Percentiles rank a stretch among this genome's conserved stretches.
phyloP scores from a whole-genome alignment of 2,329 filamentous ascomycete species.

The Botryotinia calthae region DNA sequence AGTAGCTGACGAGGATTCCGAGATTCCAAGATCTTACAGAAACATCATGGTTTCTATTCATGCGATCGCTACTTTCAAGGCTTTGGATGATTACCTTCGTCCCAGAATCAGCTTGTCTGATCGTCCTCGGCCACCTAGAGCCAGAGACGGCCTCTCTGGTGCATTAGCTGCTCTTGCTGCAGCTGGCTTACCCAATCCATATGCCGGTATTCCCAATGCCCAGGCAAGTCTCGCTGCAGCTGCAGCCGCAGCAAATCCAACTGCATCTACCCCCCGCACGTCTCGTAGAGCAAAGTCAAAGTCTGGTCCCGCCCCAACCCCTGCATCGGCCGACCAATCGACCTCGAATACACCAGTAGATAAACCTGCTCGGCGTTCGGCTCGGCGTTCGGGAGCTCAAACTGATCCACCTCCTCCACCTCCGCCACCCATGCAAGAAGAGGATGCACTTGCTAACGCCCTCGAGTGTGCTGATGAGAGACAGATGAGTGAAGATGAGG shows the following conservation, averaged over 20 bases:
- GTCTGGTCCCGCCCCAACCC: conserved; percentile 43
- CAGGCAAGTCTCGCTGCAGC: conserved; percentile 34
- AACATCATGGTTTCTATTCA: conserved; percentile 99
- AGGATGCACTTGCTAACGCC: conserved; percentile 64
- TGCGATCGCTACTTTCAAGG: conserved; percentile 96
- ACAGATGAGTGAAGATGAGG: conserved; percentile 72
- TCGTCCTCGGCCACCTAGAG: conserved; percentile 61
- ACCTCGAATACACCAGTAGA: conserved; percentile 50
- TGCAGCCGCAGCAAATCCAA: conserved; percentile 40
- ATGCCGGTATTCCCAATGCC: conserved; percentile 36
- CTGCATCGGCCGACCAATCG: conserved; percentile 42
- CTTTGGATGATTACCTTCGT: conserved; percentile 90
- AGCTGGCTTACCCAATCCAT: conserved; percentile 57
- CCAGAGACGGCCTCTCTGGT: conserved; percentile 60
- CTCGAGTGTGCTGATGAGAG: conserved; percentile 93
- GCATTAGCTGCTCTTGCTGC: conserved; percentile 76
- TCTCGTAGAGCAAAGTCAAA: conserved; percentile 45
- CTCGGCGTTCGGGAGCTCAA: conserved; percentile 55
- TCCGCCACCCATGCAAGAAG: conserved; percentile 55
- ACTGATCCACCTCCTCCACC: conserved; percentile 53
- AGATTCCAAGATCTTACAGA: conserved; percentile 81
- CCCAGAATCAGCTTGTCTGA: conserved; percentile 83
- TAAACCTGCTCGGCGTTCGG: conserved; percentile 62
- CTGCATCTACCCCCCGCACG: conserved; percentile 40
- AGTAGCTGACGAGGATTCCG: conserved; percentile 83